Evolutionary conservation across 257 asterid genomes (phyloP), one percentile per base, ranked within the genome.

Genomic region (Gardenia jasminoides): DNA sequence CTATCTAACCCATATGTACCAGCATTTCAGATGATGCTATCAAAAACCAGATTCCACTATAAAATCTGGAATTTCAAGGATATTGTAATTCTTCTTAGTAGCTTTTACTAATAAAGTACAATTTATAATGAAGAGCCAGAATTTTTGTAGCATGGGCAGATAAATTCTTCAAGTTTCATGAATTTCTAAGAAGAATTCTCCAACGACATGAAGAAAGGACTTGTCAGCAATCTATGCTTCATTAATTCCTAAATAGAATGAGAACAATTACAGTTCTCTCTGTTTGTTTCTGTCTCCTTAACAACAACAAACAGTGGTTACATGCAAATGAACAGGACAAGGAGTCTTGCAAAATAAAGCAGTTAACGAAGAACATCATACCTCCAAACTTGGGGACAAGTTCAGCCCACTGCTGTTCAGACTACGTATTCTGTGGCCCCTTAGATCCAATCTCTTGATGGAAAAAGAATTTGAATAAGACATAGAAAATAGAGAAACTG

Each of bases 391-490:
- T 65, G 96, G 94, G 61, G 97, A 85, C 86, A 92, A 85, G 83
- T 91, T 91, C 88, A 93, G 84, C 76, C 97, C 97, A 65, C 88
- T 86, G 41, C 81, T 85, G 75, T 74, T 88, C 88, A 96, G 98
- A 86, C 86, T 91, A 70, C 94, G 94, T 83, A 96, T 88, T 85
- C 86, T 92, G 90, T 93, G 97, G 52, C 99, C 99, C 78, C 99
- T 94, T 62, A 93, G 97, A 92, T 96, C 99, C 97, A 96, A 86
- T 80, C 99, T 92, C 99, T 96, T 78, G 83, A 88, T 56, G 79
- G 72, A 76, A 83, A 74, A 77, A 62, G 61, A 82, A 77, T 67
- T 69, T n/a, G 71, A 74, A 59, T 50, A 79, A 76, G 30, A 69
- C 44, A 39, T 44, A 68, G 48, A 46, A 39, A 79, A 58, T 7